Base-by-base conservation (phyloP, 2,329 filamentous ascomycete genomes). In the Emergomyces orientalis region DNA sequence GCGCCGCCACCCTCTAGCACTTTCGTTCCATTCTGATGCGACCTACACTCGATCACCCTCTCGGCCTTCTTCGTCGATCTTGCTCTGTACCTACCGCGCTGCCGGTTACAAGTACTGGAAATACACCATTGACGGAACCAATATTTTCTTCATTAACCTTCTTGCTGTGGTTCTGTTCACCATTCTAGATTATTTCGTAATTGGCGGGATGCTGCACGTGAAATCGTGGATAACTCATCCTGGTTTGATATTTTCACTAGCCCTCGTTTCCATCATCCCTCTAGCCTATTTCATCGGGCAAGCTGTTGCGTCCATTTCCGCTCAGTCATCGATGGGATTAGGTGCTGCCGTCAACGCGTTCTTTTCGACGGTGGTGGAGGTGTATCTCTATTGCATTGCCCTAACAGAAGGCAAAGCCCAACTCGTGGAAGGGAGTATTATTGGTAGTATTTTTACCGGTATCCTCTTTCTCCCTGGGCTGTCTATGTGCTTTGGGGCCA, bases 231-330 rank as follows among this genome's bases (percentile, higher is more conserved):
- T 97, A 67, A 96, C 93, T 0, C 87, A 89, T 32, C 87, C 91
- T 0, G 91, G 90, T 9, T 88, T 97, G 68, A 82, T 97, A 59
- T 99, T 99, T 74, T 82, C 87, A 0, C 84, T 92, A 3, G 90
- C 88, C 3, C 77, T 99, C 17, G 80, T 96, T 64, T 97, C 94
- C 54, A 95, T 99, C 73, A 97, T 99, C 58, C 94, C 94, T 2
- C 78, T 99, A 62, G 94, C 94, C 17, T 99, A 99, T 77, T 99
- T 99, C 74, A 99, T 99, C 68, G 94, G 94, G 1, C 94, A 99
- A 77, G 94, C 94, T 45, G 94, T 99, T 55, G 94, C 94, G 2
- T 99, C 94, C 60, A 99, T 99, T 69, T 99, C 94, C 11, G 94
- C 94, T 1, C 94, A 99, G 74, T 97, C 93, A 1, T 97, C 93